Conservation (phyloP, 2,329 filamentous ascomycete species). For the Paraconiothyrium brasiliense region DNA sequence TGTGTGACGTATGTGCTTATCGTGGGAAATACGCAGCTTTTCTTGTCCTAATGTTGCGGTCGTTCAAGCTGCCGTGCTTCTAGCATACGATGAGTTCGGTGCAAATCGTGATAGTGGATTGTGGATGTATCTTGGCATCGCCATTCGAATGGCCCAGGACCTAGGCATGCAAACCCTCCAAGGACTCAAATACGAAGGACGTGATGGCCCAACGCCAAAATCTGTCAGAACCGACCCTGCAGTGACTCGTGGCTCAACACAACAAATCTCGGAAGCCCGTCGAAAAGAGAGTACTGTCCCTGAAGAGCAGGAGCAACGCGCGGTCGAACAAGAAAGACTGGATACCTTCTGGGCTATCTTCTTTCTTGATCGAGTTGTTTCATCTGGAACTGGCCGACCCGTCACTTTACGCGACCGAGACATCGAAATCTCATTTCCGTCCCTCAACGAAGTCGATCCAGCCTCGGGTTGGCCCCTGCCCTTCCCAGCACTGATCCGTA, state of each 20-base stretch:
- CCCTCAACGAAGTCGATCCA: slow-evolving; percentile 61
- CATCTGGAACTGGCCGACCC: slow-evolving; percentile 83
- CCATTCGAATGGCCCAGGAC: slow-evolving; percentile 83
- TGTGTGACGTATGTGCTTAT: not conserved
- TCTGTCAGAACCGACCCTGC: slow-evolving; percentile 56
- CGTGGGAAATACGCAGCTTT: slow-evolving; percentile 57
- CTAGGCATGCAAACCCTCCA: slow-evolving; percentile 84
- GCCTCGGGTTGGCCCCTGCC: slow-evolving; percentile 76
- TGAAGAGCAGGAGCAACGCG: slow-evolving; percentile 65
- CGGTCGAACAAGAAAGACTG: slow-evolving; percentile 80
- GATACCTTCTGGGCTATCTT: slow-evolving; percentile 94
- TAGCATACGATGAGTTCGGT: slow-evolving; percentile 90
- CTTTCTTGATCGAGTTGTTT: slow-evolving; percentile 86
- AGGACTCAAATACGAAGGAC: slow-evolving; percentile 70
- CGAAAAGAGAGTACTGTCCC: slow-evolving; percentile 32
- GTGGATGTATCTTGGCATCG: slow-evolving; percentile 92
- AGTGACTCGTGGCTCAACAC: slow-evolving; percentile 54
- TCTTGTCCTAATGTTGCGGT: slow-evolving; percentile 83
- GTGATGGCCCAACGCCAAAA: slow-evolving; percentile 65
- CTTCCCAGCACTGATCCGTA: slow-evolving; percentile 81
- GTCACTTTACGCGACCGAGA: slow-evolving; percentile 86
- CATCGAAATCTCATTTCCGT: slow-evolving; percentile 78
- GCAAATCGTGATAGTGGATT: slow-evolving; percentile 87
- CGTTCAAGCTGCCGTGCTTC: slow-evolving; percentile 81
- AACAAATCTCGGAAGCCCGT: slow-evolving; percentile 64